Evolutionary conservation across 768 basidiomycete species (phyloP).

Genomic region (Tricholoma sp.): DNA sequence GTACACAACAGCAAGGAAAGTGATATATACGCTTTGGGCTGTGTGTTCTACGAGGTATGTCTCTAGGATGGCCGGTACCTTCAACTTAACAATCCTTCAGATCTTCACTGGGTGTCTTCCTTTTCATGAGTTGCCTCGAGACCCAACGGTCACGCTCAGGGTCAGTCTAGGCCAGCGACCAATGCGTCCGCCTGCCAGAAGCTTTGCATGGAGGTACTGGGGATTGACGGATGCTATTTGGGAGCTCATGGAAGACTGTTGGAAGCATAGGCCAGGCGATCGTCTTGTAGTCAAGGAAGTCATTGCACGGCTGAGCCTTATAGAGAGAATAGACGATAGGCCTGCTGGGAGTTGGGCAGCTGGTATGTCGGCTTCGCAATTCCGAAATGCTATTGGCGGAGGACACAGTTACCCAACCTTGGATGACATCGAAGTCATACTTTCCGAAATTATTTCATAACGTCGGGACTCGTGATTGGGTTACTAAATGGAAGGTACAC

Average conservation of each 20-base stretch:
- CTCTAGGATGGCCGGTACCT: too few species aligned
- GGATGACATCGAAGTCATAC: not conserved
- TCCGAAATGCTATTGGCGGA: not conserved
- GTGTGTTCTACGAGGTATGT: constrained; percentile 26
- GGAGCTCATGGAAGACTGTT: constrained; percentile 21
- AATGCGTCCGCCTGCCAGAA: constrained; percentile 9
- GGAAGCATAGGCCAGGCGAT: constrained; percentile 14
- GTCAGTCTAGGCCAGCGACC: too few species aligned
- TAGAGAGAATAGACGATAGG: not conserved
- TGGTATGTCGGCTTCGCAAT: not conserved
- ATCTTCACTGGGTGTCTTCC: constrained; percentile 20
- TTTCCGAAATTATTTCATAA: not conserved
- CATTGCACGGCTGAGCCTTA: not conserved
- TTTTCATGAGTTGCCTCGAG: too few species aligned
- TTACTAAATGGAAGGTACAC: too few species aligned
- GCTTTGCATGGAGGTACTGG: constrained; percentile 5
- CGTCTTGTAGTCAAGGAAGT: constrained; percentile 11
- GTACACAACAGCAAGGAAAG: constrained; percentile 15
- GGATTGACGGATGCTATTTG: constrained; percentile 18
- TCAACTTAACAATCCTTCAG: too few species aligned
- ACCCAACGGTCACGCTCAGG: too few species aligned
- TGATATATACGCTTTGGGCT: constrained; percentile 26
- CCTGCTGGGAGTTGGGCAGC: not conserved
- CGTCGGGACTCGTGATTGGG: too few species aligned
- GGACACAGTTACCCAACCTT: not conserved